Conservation (phyloP, 768 basidiomycete genomes). For the Tulasnella sp. region DNA sequence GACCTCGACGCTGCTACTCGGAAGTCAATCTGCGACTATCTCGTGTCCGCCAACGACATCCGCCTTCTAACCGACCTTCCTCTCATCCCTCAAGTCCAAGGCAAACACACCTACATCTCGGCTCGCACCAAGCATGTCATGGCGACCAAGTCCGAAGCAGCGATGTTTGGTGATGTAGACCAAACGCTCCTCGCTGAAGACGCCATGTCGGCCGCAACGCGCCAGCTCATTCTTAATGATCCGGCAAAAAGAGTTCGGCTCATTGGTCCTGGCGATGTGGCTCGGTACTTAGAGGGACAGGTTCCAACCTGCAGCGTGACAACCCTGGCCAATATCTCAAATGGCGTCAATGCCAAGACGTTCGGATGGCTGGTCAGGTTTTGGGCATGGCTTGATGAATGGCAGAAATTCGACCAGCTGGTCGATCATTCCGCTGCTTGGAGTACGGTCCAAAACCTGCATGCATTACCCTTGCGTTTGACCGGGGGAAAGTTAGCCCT, state of each 20-base stretch:
- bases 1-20: not conserved
- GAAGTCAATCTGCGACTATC: not conserved
- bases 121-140: not conserved
- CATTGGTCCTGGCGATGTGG: not conserved
- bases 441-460: not conserved
- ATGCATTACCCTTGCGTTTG: not conserved
- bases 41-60: conserved; percentile 17
- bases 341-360: conserved; percentile 27
- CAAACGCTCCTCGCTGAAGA: not conserved
- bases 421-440: not conserved
- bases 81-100: not conserved
- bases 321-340: not conserved
- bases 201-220: not conserved
- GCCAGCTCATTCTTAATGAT: not conserved
- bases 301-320: not conserved
- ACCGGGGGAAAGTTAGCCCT: not conserved
- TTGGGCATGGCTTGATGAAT: conserved; percentile 46
- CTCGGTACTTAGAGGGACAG: not conserved
- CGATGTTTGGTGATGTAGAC: not conserved
- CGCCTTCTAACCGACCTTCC: not conserved
- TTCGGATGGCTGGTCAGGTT: conserved; percentile 44
- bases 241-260: not conserved
- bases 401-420: conserved; percentile 27
- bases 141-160: not conserved
- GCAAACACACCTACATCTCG: not conserved